Conservation (phyloP, 495 filamentous ascomycete species). For the Aspergillus steynii region DNA sequence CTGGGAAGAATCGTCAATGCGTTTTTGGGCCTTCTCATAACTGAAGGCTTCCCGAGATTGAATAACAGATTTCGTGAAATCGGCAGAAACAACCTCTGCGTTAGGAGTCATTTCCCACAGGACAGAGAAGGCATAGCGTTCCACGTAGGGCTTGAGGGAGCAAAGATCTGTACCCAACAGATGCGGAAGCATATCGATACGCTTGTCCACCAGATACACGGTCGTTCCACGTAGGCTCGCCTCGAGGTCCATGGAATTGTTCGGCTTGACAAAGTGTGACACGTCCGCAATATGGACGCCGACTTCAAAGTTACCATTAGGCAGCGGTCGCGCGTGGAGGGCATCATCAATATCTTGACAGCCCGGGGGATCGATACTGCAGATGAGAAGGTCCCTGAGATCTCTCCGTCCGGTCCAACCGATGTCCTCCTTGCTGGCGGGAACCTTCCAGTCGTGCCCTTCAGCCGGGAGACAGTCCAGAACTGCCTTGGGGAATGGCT, state of each 20-base stretch:
- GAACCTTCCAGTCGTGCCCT: constrained; percentile 94
- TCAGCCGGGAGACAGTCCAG: constrained; percentile 88
- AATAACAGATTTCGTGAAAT: constrained; percentile 97
- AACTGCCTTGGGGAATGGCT: constrained; percentile 93
- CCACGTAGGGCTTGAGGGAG: constrained; percentile 95
- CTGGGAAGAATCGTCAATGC: constrained; percentile 84
- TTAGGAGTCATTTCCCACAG: constrained; percentile 88
- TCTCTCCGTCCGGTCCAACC: constrained; percentile 86
- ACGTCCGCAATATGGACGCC: constrained; percentile 99
- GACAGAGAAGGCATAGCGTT: constrained; percentile 94
- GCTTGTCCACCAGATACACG: constrained; percentile 97
- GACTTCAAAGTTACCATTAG: constrained; percentile 94
- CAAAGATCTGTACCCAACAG: constrained; percentile 94
- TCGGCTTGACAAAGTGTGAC: constrained; percentile 95
- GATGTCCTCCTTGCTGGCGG: constrained; percentile 67
- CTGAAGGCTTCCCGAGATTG: constrained; percentile 97
- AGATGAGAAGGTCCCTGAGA: constrained; percentile 81
- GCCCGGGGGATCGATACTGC: constrained; percentile 94
- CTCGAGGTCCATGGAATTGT: constrained; percentile 95
- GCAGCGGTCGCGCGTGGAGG: constrained; percentile 78
- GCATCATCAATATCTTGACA: constrained; percentile 99
- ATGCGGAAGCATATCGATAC: constrained; percentile 98
- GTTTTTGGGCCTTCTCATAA: constrained; percentile 91
- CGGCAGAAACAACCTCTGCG: constrained; percentile 76
- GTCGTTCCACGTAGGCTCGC: constrained; percentile 92